Evolutionary conservation across 768 basidiomycete genomes (phyloP), one percentile per base, ranked within the genome.

Genomic region (Tulasnella sp.): DNA sequence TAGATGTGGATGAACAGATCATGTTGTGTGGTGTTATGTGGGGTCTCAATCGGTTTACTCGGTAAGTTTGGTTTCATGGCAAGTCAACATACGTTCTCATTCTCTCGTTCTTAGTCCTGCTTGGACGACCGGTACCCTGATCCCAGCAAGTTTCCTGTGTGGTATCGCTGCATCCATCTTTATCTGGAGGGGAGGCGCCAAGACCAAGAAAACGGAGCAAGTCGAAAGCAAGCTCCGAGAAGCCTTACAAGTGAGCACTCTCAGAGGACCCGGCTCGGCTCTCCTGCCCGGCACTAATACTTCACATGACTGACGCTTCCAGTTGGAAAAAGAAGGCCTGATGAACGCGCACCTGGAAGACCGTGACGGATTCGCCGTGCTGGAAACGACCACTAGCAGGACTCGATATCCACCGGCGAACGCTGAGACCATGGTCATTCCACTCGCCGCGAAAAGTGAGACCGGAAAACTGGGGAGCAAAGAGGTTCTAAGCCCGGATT

Each of bases 11-110:
- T 26, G 67, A 76, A 2, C 79, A 91, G 88, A 86, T 88, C 70
- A 87, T 91, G n/a, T 84, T 94, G 9, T 92, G 93, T 81, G 91
- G 88, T 13, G 89, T 88, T 69, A 94, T 94, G 93, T 95, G 93
- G 94, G 87, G 90, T 10, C 81, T 94, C 81, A 89, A 93, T 81
- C 86, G 91, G 32, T 74, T 94, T 81, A 89, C 93, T 81, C 75
- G 75, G 87, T 90, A 80, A 57, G 83, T 80, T 18, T 5, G 61
- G 29, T 16, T 13, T 4, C 32, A 40, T 18, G 26, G 18, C 13
- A 7, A 11, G 29, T 32, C 32, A 32, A 32, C 18, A 32, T 35
- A 67, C 61, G 7, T 35, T 67, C 61, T 35, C 26, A 16, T 26
- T 57, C 23, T 10, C 61, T 35, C 61, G 29, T 26, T 67, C 15